phyloP scores from a whole-genome alignment of 108 stramenopile species.

The Nitzschia inconspicua region DNA sequence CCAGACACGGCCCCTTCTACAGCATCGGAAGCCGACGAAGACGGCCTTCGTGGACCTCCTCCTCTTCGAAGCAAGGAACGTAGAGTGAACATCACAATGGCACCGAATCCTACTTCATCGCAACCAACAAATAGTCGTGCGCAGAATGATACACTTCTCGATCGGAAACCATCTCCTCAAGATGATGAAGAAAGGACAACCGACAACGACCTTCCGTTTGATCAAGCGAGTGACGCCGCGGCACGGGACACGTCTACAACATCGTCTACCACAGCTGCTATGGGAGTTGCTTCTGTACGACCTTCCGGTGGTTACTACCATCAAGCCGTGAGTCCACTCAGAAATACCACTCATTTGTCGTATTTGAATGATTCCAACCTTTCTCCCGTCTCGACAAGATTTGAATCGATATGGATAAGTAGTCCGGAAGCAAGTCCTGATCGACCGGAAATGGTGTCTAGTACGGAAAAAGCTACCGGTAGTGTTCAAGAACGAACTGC shows the following conservation, averaged over 20 bases:
- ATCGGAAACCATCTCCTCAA: background rate
- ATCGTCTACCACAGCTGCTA: background rate
- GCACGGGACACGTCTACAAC: background rate
- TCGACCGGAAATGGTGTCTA: no score
- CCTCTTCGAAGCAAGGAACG: no score
- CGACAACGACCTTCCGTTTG: background rate
- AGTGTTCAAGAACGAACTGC: no score
- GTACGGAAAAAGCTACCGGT: no score
- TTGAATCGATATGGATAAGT: background rate
- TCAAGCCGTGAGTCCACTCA: no score
- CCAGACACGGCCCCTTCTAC: no score
- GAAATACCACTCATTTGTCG: no score
- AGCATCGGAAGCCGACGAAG: no score
- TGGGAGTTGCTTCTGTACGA: background rate
- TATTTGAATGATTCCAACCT: background rate
- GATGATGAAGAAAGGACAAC: background rate
- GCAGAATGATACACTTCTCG: background rate
- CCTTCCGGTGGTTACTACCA: no score
- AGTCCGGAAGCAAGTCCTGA: conserved; percentile 7
- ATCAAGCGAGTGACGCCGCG: background rate
- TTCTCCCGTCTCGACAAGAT: conserved; percentile 1
- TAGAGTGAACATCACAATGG: background rate
- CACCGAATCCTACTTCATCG: background rate
- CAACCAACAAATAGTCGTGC: background rate
- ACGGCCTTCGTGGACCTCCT: no score